A percentile compares a stretch with the other conserved stretches of the same genome.
Evolutionary conservation across 352 stramenopile genomes (phyloP).

Genomic region (Phytophthora parvispora): DNA sequence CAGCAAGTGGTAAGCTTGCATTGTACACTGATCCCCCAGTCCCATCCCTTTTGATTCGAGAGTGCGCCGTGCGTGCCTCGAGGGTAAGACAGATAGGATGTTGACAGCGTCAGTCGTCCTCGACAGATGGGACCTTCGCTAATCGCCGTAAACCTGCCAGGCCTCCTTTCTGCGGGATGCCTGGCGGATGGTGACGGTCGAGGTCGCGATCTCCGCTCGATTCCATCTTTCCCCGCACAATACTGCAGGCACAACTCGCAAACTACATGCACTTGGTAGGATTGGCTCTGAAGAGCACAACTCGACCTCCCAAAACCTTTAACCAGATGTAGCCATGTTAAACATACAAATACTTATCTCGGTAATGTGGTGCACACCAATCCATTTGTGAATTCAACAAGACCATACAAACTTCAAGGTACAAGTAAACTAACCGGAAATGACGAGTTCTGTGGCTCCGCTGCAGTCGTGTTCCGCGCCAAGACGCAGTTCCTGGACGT

Average conservation of each 20-base stretch:
- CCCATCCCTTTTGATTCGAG: not conserved
- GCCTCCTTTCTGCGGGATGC: too few relatives aligned
- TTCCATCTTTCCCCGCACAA: too few relatives aligned
- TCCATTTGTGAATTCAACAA: not conserved
- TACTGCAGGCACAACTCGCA: too few relatives aligned
- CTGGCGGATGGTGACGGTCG: too few relatives aligned
- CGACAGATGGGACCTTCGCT: not conserved
- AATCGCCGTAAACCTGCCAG: not conserved
- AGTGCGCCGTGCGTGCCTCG: not conserved
- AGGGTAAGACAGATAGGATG: not conserved
- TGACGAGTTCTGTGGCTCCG: not conserved
- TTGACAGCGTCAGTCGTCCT: too few relatives aligned
- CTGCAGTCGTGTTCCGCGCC: not conserved
- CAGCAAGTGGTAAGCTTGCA: not conserved
- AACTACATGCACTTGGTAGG: too few relatives aligned
- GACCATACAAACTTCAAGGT: not conserved
- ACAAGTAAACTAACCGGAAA: not conserved
- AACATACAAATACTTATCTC: too few relatives aligned
- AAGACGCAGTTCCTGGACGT: not conserved
- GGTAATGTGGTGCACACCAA: not conserved
- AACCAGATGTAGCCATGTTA: not conserved
- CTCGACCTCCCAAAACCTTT: too few relatives aligned
- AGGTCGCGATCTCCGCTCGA: too few relatives aligned
- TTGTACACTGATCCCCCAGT: not conserved
- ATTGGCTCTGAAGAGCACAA: too few relatives aligned